These are phyloP conservation scores for Herpotrichia juniperi DNA, from an alignment of 2,329 filamentous ascomycete species.

Conservation along the genomic window DNA sequence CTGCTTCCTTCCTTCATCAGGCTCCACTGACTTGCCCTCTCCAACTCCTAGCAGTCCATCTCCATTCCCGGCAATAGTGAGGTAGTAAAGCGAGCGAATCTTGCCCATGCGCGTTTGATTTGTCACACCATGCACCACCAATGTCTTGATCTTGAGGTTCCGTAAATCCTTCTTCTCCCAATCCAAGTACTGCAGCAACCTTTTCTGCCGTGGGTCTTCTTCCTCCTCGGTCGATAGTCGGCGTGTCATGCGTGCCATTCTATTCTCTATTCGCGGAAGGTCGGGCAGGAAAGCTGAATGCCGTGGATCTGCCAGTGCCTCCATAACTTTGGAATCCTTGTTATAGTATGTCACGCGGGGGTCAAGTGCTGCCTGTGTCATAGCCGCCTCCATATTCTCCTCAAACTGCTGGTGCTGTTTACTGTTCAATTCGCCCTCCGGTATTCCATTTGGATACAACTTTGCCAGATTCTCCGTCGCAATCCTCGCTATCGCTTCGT, in stretches of 20 bases:
- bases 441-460: slow-evolving; percentile 42
- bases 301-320: slow-evolving; percentile 55
- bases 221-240: slow-evolving; percentile 43
- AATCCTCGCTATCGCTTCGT: slow-evolving; percentile 37
- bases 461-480: slow-evolving; percentile 43
- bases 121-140: slow-evolving; percentile 76
- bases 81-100: slow-evolving; percentile 74
- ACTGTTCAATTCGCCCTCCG: slow-evolving; percentile 30
- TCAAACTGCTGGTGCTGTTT: slow-evolving; percentile 25
- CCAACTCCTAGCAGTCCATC: slow-evolving; percentile 87
- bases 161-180: slow-evolving; percentile 56
- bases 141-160: slow-evolving; percentile 68
- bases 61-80: slow-evolving; percentile 85
- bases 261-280: slow-evolving; percentile 53
- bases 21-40: slow-evolving; percentile 84
- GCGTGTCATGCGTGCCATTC: slow-evolving; percentile 42
- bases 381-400: slow-evolving; percentile 36
- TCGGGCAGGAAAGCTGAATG: slow-evolving; percentile 55
- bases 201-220: slow-evolving; percentile 55
- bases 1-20: slow-evolving; percentile 70
- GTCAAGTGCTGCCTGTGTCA: slow-evolving; percentile 44
- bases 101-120: slow-evolving; percentile 98
- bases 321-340: slow-evolving; percentile 56
- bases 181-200: slow-evolving; percentile 64
- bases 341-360: slow-evolving; percentile 54